A percentile compares a stretch with the other conserved stretches of the same genome.
Conservation (phyloP, 345 rosid genomes). For the Rhodamnia argentea region DNA sequence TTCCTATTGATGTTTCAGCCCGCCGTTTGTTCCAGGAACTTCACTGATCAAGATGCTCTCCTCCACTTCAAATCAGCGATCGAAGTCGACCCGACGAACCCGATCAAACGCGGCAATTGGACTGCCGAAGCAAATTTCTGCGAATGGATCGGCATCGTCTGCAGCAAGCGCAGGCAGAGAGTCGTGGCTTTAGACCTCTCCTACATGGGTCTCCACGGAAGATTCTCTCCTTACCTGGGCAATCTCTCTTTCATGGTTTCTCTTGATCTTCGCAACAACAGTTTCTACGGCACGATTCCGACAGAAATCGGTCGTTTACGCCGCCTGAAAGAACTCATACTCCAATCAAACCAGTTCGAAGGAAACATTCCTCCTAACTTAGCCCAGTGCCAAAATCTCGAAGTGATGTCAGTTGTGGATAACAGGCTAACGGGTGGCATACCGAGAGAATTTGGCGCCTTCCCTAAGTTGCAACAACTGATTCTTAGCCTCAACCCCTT, state of each 20-base stretch:
- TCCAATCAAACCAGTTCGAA: not conserved
- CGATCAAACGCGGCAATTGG: not conserved
- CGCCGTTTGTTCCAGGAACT: not conserved
- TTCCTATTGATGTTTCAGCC: not conserved
- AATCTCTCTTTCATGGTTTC: not conserved
- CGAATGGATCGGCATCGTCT: not conserved
- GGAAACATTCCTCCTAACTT: not conserved
- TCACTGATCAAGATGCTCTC: not conserved
- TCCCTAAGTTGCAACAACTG: not conserved
- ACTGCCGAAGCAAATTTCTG: not conserved
- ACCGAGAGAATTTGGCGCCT: not conserved
- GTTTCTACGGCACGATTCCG: not conserved
- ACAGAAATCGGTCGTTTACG: not conserved
- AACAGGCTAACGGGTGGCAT: not conserved
- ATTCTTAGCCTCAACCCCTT: rapidly evolving
- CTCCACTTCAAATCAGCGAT: not conserved
- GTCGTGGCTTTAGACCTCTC: not conserved
- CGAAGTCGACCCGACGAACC: not conserved
- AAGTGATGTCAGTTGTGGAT: rapidly evolving
- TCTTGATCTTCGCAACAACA: not conserved
- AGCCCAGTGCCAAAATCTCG: not conserved
- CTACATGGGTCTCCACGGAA: not conserved
- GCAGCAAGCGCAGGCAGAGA: not conserved
- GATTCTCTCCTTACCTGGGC: not conserved
- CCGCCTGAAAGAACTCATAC: not conserved